These are phyloP conservation scores for Sequoiadendron giganteum DNA, from an alignment of 75 land plant species.

Conservation along the genomic window DNA sequence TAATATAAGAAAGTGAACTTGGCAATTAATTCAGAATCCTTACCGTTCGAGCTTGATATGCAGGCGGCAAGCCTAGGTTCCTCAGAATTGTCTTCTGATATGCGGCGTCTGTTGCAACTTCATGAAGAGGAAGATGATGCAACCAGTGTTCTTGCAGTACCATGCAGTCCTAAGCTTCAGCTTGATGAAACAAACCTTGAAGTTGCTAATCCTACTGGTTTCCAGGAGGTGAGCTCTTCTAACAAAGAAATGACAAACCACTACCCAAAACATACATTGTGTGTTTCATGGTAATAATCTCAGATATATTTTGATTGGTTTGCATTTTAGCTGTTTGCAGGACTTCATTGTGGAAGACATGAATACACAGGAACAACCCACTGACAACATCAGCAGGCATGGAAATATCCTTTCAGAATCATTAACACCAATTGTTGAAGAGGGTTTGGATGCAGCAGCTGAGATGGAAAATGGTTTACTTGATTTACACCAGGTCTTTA, in stretches of 20 bases:
- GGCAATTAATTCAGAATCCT: not conserved
- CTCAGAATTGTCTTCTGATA: constrained; percentile 67
- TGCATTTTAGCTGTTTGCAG: constrained; percentile 22
- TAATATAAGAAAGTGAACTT: not conserved
- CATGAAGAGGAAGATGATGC: constrained; percentile 96
- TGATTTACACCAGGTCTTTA: constrained; percentile 37
- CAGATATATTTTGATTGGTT: not conserved
- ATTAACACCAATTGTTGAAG: not conserved
- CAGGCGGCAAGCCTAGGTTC: constrained; percentile 41
- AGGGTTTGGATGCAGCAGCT: constrained; percentile 23
- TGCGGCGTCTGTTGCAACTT: constrained; percentile 70
- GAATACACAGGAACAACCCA: constrained; percentile 19
- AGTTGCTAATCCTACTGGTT: constrained; percentile 7
- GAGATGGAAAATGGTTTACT: constrained; percentile 27
- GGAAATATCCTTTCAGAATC: constrained; percentile 21
- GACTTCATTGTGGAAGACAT: constrained; percentile 23
- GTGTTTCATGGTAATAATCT: not conserved
- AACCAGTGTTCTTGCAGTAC: constrained; percentile 40
- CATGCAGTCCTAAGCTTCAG: constrained; percentile 36
- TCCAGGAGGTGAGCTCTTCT: constrained; percentile 18
- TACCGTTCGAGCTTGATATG: not conserved
- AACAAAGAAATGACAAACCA: not conserved
- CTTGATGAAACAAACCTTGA: constrained; percentile 17
- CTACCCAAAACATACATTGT: not conserved
- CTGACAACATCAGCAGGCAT: constrained; percentile 19